Base-by-base conservation (phyloP, 1,284 basidiomycete species). In the Naganishia albida region DNA sequence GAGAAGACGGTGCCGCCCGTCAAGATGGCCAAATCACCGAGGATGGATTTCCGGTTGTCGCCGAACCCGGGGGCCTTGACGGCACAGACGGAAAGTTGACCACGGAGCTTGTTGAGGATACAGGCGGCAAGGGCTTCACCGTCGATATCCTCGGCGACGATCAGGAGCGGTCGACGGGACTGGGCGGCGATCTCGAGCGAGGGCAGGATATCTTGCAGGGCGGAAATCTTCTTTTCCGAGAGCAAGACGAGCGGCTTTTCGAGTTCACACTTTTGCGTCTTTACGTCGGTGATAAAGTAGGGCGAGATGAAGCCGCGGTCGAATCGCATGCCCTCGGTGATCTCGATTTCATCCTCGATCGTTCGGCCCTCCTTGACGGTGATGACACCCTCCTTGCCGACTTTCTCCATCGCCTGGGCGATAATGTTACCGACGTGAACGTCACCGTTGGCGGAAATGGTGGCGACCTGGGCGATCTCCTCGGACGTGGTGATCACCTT, bases 381-480 rank as follows among this genome's bases (percentile, higher is more conserved):
- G 83, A 99, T 98, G 77, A 98, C 95, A 80, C 95, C 95, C 82
- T 99, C 95, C 83, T 97, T 97, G 78, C 95, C 95, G 69, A 98
- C 95, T 81, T 97, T 97, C 82, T 98, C 95, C 95, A 98, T 98
- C 2, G 95, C 95, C 76, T 93, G 92, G n/a, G 95, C 93, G 80
- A 98, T 98, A 75, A 99, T 86, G 79, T 89, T 87, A 63, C 95
- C 95, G 72, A 99, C 86, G 79, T 98, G 93, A 23, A 82, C 84
- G 81, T 98, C 94, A 68, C 94, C 95, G 80, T 99, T 99, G 65
- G 94, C 95, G 49, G 93, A 96, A 80, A 99, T 99, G 73, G 95
- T 99, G 20, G 95, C 95, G 69, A 99, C 94, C 80, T 93, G 91
- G 25, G 95, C 93, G 75, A 99, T 98, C 83, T 99, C 95, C 59